These are phyloP conservation scores for Russula brevipes DNA, from an alignment of 768 basidiomycete genomes.

Conservation along the genomic window DNA sequence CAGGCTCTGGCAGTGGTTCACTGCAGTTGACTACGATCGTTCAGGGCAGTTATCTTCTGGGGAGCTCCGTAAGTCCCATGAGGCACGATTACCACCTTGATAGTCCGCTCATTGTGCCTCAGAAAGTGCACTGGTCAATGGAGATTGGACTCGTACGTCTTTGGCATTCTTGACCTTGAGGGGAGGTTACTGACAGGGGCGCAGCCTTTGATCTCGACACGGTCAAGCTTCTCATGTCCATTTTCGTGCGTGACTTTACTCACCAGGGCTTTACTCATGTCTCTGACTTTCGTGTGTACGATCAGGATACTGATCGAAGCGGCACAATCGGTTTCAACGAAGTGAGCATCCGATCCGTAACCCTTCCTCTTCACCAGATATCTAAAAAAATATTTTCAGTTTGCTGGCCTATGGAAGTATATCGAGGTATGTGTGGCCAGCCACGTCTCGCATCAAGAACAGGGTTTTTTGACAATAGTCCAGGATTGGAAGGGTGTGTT, in stretches of 20 bases:
- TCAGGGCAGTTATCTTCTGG: constrained; percentile 59
- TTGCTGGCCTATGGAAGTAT: constrained; percentile 75
- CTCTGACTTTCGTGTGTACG: not conserved
- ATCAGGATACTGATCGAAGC: constrained; percentile 61
- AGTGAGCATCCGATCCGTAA: constrained; percentile 33
- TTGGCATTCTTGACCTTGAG: not conserved
- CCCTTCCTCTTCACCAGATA: constrained; percentile 3
- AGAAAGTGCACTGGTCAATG: constrained; percentile 49
- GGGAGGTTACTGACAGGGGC: not conserved
- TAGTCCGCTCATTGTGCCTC: not conserved
- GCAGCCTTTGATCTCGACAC: constrained; percentile 81
- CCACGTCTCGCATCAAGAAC: not conserved
- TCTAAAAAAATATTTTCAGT: constrained; percentile 36
- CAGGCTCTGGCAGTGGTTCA: constrained; percentile 74
- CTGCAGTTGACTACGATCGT: constrained; percentile 60
- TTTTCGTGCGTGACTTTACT: constrained; percentile 55
- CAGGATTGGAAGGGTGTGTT: constrained; percentile 84
- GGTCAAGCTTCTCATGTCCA: constrained; percentile 76
- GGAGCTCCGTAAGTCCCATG: constrained; percentile 56
- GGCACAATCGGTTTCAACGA: constrained; percentile 80
- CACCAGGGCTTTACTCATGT: not conserved
- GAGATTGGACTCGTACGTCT: constrained; percentile 73
- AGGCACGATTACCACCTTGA: not conserved
- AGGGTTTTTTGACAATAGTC: not conserved
- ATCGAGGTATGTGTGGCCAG: constrained; percentile 47